phyloP scores from a whole-genome alignment of 805 yeast genomes.

The Clavispora vitiphila region DNA sequence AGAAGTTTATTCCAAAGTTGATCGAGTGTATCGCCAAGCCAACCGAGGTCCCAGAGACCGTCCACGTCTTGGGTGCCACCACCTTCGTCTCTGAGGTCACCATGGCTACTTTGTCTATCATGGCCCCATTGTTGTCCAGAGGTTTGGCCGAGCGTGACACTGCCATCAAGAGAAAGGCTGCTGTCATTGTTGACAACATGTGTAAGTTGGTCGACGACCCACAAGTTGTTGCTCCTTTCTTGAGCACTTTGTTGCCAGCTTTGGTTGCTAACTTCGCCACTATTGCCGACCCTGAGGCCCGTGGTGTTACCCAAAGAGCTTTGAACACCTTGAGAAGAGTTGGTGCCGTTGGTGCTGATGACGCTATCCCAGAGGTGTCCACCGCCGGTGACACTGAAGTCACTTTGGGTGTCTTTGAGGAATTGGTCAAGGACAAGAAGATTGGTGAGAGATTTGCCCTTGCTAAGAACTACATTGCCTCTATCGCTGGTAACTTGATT shows the following conservation, averaged over 20 bases:
- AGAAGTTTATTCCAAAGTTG: slow-evolving; percentile 96
- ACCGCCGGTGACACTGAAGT: slow-evolving; percentile 96
- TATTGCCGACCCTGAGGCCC: slow-evolving; percentile 99
- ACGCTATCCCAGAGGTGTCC: slow-evolving; percentile 92
- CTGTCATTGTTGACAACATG: slow-evolving; percentile 99
- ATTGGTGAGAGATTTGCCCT: slow-evolving; percentile 72
- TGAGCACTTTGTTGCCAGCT: slow-evolving; percentile 92
- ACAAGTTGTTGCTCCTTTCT: slow-evolving; percentile 99
- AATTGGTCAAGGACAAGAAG: slow-evolving; percentile 63
- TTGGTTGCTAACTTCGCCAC: slow-evolving; percentile 88
- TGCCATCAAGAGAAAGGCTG: slow-evolving; percentile 98
- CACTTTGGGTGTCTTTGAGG: slow-evolving; percentile 75
- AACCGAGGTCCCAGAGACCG: slow-evolving; percentile 97
- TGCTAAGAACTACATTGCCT: slow-evolving; percentile 80
- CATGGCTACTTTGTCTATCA: slow-evolving; percentile 97
- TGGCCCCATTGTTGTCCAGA: slow-evolving; percentile 98
- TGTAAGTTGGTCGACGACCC: slow-evolving; percentile 99
- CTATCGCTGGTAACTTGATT: slow-evolving; percentile 97
- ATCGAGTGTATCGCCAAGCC: slow-evolving; percentile 96
- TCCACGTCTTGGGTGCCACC: slow-evolving; percentile 98
- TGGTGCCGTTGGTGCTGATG: slow-evolving; percentile 91
- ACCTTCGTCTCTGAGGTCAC: slow-evolving; percentile 99
- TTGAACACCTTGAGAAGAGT: slow-evolving; percentile 97
- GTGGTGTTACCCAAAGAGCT: slow-evolving; percentile 97
- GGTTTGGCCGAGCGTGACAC: slow-evolving; percentile 99